Conservation (phyloP, 345 rosid species). For the Murraya koenigii region DNA sequence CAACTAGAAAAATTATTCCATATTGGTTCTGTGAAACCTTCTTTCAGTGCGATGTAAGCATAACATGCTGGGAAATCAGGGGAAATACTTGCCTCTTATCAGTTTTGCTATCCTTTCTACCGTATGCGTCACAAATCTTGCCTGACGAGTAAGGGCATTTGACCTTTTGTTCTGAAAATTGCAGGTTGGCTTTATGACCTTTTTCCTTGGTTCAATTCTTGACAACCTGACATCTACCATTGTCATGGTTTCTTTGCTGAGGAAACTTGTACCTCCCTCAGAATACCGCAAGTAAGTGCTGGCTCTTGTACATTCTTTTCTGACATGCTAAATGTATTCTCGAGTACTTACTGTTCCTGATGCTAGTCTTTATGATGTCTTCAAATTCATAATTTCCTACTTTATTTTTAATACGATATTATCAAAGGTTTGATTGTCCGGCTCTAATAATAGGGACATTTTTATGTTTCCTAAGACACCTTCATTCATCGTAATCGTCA, state of each 20-base stretch:
- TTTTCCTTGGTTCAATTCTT: slow-evolving; percentile 85
- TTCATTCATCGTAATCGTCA: not conserved
- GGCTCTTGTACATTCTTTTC: not conserved
- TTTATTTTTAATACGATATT: not conserved
- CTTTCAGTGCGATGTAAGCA: not conserved
- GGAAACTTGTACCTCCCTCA: slow-evolving; percentile 84
- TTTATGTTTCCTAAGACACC: not conserved
- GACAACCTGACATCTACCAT: slow-evolving; percentile 96
- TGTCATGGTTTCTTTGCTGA: slow-evolving; percentile 89
- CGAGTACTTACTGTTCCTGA: not conserved
- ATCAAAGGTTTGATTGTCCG: not conserved
- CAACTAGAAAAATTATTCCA: not conserved
- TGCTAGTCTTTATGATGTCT: not conserved
- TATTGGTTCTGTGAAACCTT: not conserved
- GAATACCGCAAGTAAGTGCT: slow-evolving; percentile 89
- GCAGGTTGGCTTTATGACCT: slow-evolving; percentile 90
- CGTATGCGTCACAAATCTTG: not conserved
- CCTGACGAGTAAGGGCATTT: slow-evolving; percentile 2
- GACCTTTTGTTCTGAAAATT: slow-evolving; percentile 23
- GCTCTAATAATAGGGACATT: not conserved
- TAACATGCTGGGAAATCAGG: not conserved
- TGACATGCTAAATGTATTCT: not conserved
- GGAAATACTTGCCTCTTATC: not conserved
- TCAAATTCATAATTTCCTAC: not conserved
- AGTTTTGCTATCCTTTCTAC: not conserved